phyloP scores from a whole-genome alignment of 75 land plant genomes.

The Chamaecyparis obtusa region DNA sequence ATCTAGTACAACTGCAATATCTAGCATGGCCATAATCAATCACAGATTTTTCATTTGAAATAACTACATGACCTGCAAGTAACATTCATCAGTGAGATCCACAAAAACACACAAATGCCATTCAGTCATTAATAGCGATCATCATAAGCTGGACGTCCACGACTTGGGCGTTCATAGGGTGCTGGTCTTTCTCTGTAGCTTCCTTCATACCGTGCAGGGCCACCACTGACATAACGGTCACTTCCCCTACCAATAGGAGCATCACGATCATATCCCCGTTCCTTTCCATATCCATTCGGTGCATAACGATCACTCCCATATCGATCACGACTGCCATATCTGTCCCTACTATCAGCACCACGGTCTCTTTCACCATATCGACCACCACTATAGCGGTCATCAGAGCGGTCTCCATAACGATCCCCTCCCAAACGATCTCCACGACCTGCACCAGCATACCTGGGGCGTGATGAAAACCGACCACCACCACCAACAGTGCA shows the following conservation, averaged over 20 bases:
- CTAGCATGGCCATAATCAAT: neutral
- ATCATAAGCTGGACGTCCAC: constrained; percentile 43
- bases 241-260: constrained; percentile 26
- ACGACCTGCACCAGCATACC: constrained; percentile 38
- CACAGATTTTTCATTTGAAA: neutral
- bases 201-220: constrained; percentile 40
- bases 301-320: constrained; percentile 59
- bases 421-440: constrained; percentile 43
- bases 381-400: constrained; percentile 46
- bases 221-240: constrained; percentile 51
- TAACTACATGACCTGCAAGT: neutral
- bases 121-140: constrained; percentile 46
- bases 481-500: constrained; percentile 73
- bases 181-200: constrained; percentile 50
- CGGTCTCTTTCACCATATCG: constrained; percentile 53
- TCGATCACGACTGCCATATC: constrained; percentile 45
- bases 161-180: constrained; percentile 64
- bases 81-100: neutral
- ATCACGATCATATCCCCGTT: constrained; percentile 59
- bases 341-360: constrained; percentile 17
- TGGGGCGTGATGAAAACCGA: constrained; percentile 39
- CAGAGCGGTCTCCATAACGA: constrained; percentile 44
- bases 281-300: constrained; percentile 54
- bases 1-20: constrained; percentile 6
- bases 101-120: neutral